Conservation (phyloP, 306 rosid genomes). For the Citrullus mucosospermus region DNA sequence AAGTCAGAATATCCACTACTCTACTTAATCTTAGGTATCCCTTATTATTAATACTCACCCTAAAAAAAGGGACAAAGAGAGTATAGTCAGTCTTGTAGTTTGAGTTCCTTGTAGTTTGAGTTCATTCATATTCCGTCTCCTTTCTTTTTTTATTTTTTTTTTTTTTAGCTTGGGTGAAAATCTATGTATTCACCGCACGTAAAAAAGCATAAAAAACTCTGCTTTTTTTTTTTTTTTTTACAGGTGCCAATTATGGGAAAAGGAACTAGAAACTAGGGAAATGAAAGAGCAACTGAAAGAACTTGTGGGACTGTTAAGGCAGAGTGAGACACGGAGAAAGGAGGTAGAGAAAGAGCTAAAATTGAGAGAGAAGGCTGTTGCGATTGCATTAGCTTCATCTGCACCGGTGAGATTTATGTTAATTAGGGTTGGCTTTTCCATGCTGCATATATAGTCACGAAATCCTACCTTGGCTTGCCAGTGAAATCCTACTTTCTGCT, state of each 20-base stretch:
- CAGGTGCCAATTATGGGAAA: slow-evolving; percentile 97
- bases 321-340: slow-evolving; percentile 87
- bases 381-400: slow-evolving; percentile 62
- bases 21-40: neutral
- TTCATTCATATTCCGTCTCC: too few relatives aligned
- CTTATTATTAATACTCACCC: neutral
- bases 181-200: too few relatives aligned
- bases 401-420: slow-evolving; percentile 44
- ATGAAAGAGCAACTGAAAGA: slow-evolving; percentile 98
- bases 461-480: neutral
- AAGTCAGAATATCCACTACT: neutral
- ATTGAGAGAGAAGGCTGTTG: slow-evolving; percentile 74
- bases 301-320: slow-evolving; percentile 83
- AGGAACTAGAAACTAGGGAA: slow-evolving; percentile 83
- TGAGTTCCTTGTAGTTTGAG: too few relatives aligned
- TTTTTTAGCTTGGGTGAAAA: too few relatives aligned
- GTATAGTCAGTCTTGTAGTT: too few relatives aligned
- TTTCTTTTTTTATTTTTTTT: too few relatives aligned
- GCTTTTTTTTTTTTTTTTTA: slow-evolving; percentile 7
- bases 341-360: slow-evolving; percentile 88
- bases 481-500: neutral
- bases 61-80: too few relatives aligned
- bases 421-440: neutral
- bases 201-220: too few relatives aligned
- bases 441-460: neutral